Evolutionary conservation across 176 grass and related monocot genomes (phyloP).

Genomic region (Cymbopogon citratus): DNA sequence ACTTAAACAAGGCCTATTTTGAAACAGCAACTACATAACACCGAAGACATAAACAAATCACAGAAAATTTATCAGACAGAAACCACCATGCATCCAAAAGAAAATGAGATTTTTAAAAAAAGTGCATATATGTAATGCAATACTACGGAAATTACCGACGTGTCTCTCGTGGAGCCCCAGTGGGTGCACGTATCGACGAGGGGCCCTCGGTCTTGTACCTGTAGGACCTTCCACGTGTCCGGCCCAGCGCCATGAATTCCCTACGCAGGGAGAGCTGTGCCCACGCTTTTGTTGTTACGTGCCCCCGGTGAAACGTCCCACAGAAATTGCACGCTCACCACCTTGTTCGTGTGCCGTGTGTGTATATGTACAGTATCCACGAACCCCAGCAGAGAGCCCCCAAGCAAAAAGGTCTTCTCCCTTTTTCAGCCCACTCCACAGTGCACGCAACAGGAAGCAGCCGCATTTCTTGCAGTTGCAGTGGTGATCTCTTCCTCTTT

Average conservation of each 20-base stretch:
- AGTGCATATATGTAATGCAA: not conserved
- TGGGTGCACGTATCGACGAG: conserved; percentile 11
- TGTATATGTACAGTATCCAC: not conserved
- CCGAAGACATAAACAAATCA: not conserved
- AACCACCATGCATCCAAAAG: not conserved
- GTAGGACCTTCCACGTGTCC: not conserved
- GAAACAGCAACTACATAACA: not conserved
- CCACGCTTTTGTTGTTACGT: not conserved
- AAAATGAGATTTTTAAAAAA: not conserved
- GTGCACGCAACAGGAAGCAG: not conserved
- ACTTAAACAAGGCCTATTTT: not conserved
- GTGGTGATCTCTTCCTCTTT: not conserved
- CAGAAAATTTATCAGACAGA: not conserved
- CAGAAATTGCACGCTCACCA: not conserved
- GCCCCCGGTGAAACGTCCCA: conserved; percentile 10
- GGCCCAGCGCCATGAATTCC: not conserved
- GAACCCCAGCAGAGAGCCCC: not conserved
- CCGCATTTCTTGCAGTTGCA: not conserved
- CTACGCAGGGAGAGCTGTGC: not conserved
- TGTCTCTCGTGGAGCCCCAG: not conserved
- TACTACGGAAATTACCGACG: not conserved
- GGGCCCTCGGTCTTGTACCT: too few relatives aligned
- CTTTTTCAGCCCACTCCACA: not conserved
- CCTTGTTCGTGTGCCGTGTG: not conserved
- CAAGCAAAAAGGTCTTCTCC: not conserved